Conservation (phyloP, 2,329 filamentous ascomycete genomes). For the Byssothecium circinans region DNA sequence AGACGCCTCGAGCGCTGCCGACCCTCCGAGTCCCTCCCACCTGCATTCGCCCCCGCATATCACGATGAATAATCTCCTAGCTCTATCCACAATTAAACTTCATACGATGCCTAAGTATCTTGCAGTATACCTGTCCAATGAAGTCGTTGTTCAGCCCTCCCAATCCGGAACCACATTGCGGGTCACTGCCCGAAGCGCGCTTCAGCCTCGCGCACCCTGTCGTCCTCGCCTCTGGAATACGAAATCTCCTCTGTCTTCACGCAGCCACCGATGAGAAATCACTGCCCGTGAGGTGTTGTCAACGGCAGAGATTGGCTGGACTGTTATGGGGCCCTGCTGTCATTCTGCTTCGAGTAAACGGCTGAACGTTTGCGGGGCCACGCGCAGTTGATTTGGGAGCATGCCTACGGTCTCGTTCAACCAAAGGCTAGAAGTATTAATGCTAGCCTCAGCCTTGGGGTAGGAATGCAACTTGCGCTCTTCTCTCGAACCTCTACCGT, state of each 20-base stretch:
- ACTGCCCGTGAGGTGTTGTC: not conserved
- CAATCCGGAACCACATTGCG: not conserved
- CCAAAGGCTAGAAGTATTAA: too few relatives aligned
- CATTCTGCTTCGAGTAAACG: not conserved
- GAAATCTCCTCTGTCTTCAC: not conserved
- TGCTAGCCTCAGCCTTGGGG: too few relatives aligned
- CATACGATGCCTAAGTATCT: not conserved
- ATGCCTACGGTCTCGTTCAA: too few relatives aligned
- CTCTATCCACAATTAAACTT: not conserved
- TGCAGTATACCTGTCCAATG: not conserved
- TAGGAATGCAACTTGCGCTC: too few relatives aligned
- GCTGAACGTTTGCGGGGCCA: too few relatives aligned
- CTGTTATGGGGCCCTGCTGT: not conserved
- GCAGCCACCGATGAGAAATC: not conserved
- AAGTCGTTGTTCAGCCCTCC: not conserved
- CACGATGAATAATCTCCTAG: not conserved
- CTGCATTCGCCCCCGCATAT: too few relatives aligned
- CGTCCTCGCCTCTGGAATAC: not conserved
- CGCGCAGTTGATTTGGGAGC: too few relatives aligned
- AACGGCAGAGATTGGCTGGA: not conserved
- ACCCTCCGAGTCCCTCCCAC: too few relatives aligned
- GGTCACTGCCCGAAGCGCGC: not conserved
- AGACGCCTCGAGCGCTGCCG: too few relatives aligned
- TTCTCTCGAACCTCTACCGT: too few relatives aligned
- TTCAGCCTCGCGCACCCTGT: constrained; percentile 1